Conservation (phyloP, 495 filamentous ascomycete species). For the Evansstolkia leycettana region DNA sequence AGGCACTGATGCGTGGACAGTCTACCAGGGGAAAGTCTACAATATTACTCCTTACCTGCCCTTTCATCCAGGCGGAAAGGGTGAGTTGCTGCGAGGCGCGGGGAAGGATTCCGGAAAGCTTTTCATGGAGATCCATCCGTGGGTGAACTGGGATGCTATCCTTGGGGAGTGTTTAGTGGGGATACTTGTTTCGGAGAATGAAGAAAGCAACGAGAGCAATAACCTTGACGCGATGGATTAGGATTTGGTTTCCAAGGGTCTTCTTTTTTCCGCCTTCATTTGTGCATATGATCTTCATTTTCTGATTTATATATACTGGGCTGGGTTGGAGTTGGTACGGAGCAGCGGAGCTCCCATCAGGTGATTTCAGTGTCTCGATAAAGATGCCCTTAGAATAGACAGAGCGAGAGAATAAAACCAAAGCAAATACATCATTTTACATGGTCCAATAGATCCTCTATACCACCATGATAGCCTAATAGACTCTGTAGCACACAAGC, state of each 20-base stretch:
- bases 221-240: constrained; percentile 64
- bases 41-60: constrained; percentile 83
- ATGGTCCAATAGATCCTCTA: too few species aligned
- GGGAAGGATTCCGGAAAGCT: constrained; percentile 58
- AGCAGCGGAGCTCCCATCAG: too few species aligned
- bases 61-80: constrained; percentile 87
- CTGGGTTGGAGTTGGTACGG: too few species aligned
- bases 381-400: not conserved
- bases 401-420: too few species aligned
- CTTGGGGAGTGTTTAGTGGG: constrained; percentile 76
- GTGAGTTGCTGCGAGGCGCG: constrained; percentile 69
- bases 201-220: constrained; percentile 31
- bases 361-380: not conserved
- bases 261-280: too few species aligned
- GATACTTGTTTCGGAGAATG: constrained; percentile 68
- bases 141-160: constrained; percentile 97
- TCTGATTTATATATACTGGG: constrained; percentile 1
- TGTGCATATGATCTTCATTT: too few species aligned
- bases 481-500: too few species aligned
- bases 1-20: constrained; percentile 80
- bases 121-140: constrained; percentile 89
- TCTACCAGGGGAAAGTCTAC: constrained; percentile 76
- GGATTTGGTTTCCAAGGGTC: too few species aligned
- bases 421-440: too few species aligned
- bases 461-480: too few species aligned